Conservation (phyloP, 768 basidiomycete genomes). For the Chalciporus piperatus region DNA sequence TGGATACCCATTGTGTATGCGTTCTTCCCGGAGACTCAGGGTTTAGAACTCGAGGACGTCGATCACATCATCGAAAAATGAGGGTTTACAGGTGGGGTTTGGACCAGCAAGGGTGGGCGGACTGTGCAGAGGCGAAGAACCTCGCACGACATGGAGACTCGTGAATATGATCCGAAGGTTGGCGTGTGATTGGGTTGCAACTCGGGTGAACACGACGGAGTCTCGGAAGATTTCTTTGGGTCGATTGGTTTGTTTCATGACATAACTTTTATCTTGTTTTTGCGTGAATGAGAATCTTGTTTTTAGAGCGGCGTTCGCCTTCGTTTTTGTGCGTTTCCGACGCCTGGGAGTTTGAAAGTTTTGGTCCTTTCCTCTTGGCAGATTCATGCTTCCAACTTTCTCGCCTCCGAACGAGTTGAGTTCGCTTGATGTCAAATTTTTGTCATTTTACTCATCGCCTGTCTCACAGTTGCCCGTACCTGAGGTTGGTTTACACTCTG, state of each 20-base stretch:
- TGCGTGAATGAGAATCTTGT: not conserved
- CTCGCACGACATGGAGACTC: not conserved
- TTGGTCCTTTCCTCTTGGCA: no score
- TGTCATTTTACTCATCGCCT: not conserved
- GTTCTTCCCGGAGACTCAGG: slow-evolving; percentile 37
- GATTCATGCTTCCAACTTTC: no score
- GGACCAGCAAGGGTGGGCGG: slow-evolving; percentile 33
- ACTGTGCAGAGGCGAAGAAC: slow-evolving; percentile 26
- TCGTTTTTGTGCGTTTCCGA: no score
- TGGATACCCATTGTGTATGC: slow-evolving; percentile 41
- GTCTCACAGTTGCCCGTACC: not conserved
- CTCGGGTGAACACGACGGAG: no score
- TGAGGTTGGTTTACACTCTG: not conserved
- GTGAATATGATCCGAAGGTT: not conserved
- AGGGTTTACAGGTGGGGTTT: slow-evolving; percentile 41
- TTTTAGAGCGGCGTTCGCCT: no score
- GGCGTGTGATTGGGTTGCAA: not conserved
- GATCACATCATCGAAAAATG: slow-evolving; percentile 42
- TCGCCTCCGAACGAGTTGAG: no score
- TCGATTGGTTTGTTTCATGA: not conserved
- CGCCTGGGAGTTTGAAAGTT: no score
- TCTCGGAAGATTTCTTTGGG: no score
- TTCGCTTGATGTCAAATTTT: no score
- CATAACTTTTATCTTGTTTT: not conserved
- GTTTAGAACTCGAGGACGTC: slow-evolving; percentile 39